A percentile compares a stretch with the other conserved stretches of the same genome.
phyloP scores from a whole-genome alignment of 1,284 basidiomycete genomes.

The Wolfiporia cocos region DNA sequence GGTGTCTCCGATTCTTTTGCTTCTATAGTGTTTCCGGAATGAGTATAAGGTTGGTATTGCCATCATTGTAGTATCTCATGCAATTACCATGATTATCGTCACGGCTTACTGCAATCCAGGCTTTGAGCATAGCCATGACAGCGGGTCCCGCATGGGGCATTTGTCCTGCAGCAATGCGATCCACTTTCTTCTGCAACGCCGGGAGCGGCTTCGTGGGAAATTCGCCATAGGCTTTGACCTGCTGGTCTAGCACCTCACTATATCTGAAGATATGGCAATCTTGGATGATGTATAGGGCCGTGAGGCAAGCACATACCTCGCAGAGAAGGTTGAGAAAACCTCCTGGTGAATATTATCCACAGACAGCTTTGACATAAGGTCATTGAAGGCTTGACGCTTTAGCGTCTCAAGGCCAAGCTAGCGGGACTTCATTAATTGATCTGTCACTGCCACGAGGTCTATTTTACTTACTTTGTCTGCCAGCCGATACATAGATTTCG shows the following conservation, averaged over 20 bases:
- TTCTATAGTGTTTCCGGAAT: too few relatives aligned
- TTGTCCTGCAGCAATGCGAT: background rate
- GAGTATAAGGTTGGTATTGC: too few relatives aligned
- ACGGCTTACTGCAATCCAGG: background rate
- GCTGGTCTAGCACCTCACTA: slow-evolving; percentile 3
- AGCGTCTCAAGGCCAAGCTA: slow-evolving; percentile 14
- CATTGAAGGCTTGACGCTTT: slow-evolving; percentile 8
- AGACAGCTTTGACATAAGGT: slow-evolving; percentile 11
- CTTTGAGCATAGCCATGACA: background rate
- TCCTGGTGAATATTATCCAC: slow-evolving; percentile 14
- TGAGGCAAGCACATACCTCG: slow-evolving; percentile 4
- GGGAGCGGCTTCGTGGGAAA: background rate
- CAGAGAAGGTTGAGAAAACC: slow-evolving; percentile 13
- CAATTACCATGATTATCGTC: too few relatives aligned
- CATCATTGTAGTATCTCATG: too few relatives aligned
- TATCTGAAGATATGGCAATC: slow-evolving; percentile 3
- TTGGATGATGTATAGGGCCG: background rate
- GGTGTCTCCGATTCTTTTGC: too few relatives aligned
- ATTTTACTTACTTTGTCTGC: slow-evolving; percentile 11
- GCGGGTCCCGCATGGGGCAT: background rate
- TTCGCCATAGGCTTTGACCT: slow-evolving; percentile 1
- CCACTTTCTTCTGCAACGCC: background rate
- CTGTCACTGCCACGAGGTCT: background rate
- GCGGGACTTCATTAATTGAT: background rate
- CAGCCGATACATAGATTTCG: slow-evolving; percentile 18